Percentiles rank a stretch among this genome's conserved stretches.
These are phyloP conservation scores for Fraxinus quadrangulata DNA, from an alignment of 257 asterid genomes.

Conservation along the genomic window DNA sequence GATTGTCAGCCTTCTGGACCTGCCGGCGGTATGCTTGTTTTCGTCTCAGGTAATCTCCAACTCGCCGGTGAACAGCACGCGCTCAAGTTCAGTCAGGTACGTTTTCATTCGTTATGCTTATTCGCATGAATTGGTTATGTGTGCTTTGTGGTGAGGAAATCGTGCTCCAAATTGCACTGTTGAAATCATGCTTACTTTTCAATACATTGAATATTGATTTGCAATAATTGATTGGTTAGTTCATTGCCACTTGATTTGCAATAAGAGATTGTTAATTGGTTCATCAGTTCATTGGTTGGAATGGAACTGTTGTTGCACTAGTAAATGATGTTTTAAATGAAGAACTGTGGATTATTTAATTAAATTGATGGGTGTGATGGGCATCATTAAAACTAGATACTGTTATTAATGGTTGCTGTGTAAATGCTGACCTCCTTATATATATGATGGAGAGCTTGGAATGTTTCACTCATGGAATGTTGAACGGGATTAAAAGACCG, in stretches of 20 bases:
- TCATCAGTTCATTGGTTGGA: conserved; percentile 1
- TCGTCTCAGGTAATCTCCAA: conserved; percentile 49
- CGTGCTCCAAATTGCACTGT: background rate
- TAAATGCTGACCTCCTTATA: background rate
- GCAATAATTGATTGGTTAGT: background rate
- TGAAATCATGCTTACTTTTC: background rate
- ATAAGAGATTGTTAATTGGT: conserved; percentile 19
- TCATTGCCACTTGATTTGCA: conserved; percentile 19
- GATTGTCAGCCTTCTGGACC: conserved; percentile 55
- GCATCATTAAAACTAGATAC: too few relatives aligned
- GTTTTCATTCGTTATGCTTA: background rate
- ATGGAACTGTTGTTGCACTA: conserved; percentile 1
- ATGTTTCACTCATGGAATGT: background rate
- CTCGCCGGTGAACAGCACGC: conserved; percentile 49
- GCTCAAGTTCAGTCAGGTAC: conserved; percentile 49
- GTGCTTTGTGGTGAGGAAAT: too few relatives aligned
- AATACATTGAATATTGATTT: background rate
- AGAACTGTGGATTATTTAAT: background rate
- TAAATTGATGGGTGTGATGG: too few relatives aligned
- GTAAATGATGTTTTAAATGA: conserved; percentile 8
- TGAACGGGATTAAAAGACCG: background rate
- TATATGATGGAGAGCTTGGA: background rate
- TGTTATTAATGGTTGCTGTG: background rate
- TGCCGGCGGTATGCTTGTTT: conserved; percentile 48
- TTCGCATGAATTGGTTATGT: too few relatives aligned